phyloP scores from a whole-genome alignment of 805 yeast genomes.

The Spathaspora sp. region DNA sequence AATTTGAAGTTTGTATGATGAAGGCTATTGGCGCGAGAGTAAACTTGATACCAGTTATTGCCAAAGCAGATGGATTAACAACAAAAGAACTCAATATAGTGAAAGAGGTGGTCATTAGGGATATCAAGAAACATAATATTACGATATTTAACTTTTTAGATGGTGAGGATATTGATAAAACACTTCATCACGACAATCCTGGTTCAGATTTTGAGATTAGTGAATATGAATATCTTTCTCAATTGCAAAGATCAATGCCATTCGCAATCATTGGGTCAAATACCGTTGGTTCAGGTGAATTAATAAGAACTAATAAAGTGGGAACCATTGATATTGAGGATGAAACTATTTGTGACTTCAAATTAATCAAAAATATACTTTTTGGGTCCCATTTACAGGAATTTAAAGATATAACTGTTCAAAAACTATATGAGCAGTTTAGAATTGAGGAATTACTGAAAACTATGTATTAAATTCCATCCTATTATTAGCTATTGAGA shows the following conservation, averaged over 20 bases:
- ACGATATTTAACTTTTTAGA: slow-evolving; percentile 23
- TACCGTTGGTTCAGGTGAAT: slow-evolving; percentile 4
- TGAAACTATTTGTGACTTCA: slow-evolving; percentile 15
- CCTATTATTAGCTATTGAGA: background rate
- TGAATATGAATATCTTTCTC: slow-evolving; percentile 11
- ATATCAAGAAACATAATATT: slow-evolving; percentile 54
- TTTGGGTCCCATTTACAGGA: slow-evolving; percentile 24
- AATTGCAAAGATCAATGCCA: slow-evolving; percentile 16
- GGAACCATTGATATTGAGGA: slow-evolving; percentile 17
- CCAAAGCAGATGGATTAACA: slow-evolving; percentile 76
- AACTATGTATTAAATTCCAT: background rate
- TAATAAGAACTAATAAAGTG: slow-evolving; percentile 13
- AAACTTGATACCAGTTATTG: slow-evolving; percentile 77
- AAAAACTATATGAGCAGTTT: slow-evolving; percentile 17
- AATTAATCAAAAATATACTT: slow-evolving; percentile 15
- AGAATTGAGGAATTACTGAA: slow-evolving; percentile 10
- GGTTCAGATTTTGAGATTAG: slow-evolving; percentile 6
- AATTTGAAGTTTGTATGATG: slow-evolving; percentile 72
- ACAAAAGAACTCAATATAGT: slow-evolving; percentile 49
- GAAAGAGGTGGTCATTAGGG: slow-evolving; percentile 49
- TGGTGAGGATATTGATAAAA: slow-evolving; percentile 8
- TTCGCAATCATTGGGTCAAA: slow-evolving; percentile 14
- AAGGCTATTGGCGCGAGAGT: slow-evolving; percentile 66
- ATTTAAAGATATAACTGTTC: slow-evolving; percentile 20
- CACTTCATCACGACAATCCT: background rate